phyloP scores from a whole-genome alignment of 192 early-diverging fungal species.

The Phycomyces blakesleeanus region DNA sequence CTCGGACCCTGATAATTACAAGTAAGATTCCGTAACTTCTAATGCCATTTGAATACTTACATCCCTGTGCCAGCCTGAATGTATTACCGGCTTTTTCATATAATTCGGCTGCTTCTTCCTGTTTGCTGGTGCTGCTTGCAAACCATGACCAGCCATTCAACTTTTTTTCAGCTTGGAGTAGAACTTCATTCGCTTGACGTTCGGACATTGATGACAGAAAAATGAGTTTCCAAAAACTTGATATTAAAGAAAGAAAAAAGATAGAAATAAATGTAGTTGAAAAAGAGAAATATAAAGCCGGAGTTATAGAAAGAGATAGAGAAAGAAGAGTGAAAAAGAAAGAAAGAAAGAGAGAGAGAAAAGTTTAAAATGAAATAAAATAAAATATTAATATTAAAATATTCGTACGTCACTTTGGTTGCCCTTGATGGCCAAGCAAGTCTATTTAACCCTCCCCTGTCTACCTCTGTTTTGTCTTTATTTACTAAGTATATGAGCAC shows the following conservation, averaged over 20 bases:
- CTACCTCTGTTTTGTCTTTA: not conserved
- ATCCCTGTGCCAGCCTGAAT: slow-evolving; percentile 89
- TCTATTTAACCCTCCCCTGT: not conserved
- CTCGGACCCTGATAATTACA: slow-evolving; percentile 71
- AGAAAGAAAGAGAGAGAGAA: not conserved
- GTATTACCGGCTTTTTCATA: slow-evolving; percentile 87
- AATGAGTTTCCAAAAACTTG: no score
- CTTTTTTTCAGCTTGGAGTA: slow-evolving; percentile 69
- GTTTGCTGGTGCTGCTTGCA: slow-evolving; percentile 66
- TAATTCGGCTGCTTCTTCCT: slow-evolving; percentile 91
- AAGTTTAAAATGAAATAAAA: not conserved
- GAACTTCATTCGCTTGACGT: slow-evolving; percentile 51
- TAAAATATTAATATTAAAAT: not conserved
- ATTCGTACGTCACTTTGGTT: no score
- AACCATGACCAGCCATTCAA: slow-evolving; percentile 60
- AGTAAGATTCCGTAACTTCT: not conserved
- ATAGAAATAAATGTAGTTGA: not conserved
- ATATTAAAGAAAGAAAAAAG: no score
- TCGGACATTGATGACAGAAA: slow-evolving; percentile 42
- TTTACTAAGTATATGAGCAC: no score
- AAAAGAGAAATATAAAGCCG: no score
- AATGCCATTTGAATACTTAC: slow-evolving; percentile 38
- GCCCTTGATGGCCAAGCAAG: no score
- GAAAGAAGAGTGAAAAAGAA: not conserved
- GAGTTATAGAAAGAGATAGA: not conserved